Base-by-base conservation (phyloP, 192 early-diverging fungal genomes). In the Fimicolochytrium jonesii region DNA sequence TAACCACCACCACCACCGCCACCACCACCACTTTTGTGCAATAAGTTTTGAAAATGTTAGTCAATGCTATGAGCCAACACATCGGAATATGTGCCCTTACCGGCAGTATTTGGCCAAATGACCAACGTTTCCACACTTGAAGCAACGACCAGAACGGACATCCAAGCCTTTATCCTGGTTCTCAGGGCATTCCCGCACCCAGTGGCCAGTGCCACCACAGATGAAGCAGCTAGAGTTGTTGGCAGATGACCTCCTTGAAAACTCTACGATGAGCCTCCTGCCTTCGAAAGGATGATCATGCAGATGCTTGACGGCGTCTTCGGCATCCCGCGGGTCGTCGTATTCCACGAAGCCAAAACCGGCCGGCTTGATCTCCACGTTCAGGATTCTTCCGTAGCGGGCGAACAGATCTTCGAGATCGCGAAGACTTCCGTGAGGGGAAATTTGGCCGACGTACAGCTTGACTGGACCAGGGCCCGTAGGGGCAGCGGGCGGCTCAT, bases 311-410 rank as follows among this genome's bases (percentile, higher is more conserved):
- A 79, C 64, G 17, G 80, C 78, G 28, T 81, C 78, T 48, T 82
- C 67, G n/a, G 80, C 80, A 54, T 78, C 76, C 29, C 69, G 49
- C 23, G 58, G 29, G 41, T 78, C 63, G 6, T 79, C 76, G 51
- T 66, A 80, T 57, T 81, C 72, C 10, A 82, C 59, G 64, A 82
- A 82, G 9, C 79, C 80, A 52, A 73, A 82, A 6, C 80, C 80
- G 41, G 76, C 75, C 25, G 72, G 72, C 64, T 82, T 82, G 35
- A 82, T 58, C 29, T 82, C 78, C 22, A 77, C 53, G 18, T 55
- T 49, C 9, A 32, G 56, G 30, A 76, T 52, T n/a, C 48, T 25
- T 7, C 76, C 76, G 43, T 61, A 78, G 69, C 70, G 71, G 6
- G 53, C 61, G 46, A 82, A 82, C 26, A 82, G 39, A 26, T 74